phyloP scores from a whole-genome alignment of 306 rosid genomes.

The Lathyrus oleraceus region DNA sequence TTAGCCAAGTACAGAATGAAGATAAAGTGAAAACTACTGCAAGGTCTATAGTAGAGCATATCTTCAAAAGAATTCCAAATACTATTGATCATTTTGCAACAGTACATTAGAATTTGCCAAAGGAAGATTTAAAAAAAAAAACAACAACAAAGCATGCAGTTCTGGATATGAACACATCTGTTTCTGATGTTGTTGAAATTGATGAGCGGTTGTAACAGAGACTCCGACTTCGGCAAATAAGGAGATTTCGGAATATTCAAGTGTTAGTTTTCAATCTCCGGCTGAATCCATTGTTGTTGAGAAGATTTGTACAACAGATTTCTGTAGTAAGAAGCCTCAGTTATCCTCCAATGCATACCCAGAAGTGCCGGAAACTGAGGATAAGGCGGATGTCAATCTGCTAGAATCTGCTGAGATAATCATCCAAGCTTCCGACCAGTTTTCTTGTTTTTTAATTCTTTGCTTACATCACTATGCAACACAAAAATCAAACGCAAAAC shows the following conservation, averaged over 20 bases:
- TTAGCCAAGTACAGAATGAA: conserved; percentile 24
- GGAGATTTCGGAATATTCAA: conserved; percentile 62
- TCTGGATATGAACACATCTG: too few relatives aligned
- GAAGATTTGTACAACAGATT: conserved; percentile 51
- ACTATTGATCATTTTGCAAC: too few relatives aligned
- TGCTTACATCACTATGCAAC: too few relatives aligned
- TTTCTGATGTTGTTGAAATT: too few relatives aligned
- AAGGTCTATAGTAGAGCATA: conserved; percentile 39
- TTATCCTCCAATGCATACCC: conserved; percentile 42
- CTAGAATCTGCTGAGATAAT: conserved; percentile 62
- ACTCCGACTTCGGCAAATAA: conserved; percentile 54
- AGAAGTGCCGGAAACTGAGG: conserved; percentile 48
- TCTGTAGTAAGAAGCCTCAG: conserved; percentile 57
- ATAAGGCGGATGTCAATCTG: conserved; percentile 42
- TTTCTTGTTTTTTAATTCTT: too few relatives aligned
- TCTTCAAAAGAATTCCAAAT: conserved; percentile 38
- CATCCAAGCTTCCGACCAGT: conserved; percentile 79
- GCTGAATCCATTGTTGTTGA: conserved; percentile 55
- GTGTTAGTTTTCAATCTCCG: conserved; percentile 45
- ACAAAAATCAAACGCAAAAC: too few relatives aligned
- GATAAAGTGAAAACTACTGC: conserved; percentile 33
- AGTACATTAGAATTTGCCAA: too few relatives aligned
- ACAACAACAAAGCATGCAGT: too few relatives aligned
- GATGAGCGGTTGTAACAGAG: too few relatives aligned
- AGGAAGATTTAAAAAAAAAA: too few relatives aligned